A percentile compares a stretch with the other conserved stretches of the same genome.
phyloP scores from a whole-genome alignment of 2,329 filamentous ascomycete genomes.

The Diaporthe australafricana region DNA sequence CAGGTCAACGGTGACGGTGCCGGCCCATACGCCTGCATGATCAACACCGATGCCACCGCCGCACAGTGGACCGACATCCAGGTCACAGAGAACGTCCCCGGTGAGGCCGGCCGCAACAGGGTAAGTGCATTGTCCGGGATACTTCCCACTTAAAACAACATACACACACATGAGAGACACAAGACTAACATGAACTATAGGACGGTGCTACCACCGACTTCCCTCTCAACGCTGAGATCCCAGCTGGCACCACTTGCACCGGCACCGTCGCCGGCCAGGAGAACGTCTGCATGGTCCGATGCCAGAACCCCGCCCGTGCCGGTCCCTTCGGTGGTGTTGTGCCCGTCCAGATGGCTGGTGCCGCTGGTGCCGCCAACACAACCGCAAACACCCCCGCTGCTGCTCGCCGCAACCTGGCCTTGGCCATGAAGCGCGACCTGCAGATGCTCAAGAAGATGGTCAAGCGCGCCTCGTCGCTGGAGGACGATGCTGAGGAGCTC shows the following conservation, averaged over 20 bases:
- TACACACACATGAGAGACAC: background rate
- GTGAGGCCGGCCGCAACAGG: conserved; percentile 61
- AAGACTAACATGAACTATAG: conserved; percentile 41
- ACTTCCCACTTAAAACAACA: background rate
- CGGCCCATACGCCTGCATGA: conserved; percentile 74
- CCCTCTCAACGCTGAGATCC: conserved; percentile 68
- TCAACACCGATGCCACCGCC: conserved; percentile 70
- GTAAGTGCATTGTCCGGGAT: conserved; percentile 40
- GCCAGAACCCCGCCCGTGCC: conserved; percentile 69
- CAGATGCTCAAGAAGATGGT: conserved; percentile 37
- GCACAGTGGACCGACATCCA: conserved; percentile 63
- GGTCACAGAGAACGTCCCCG: conserved; percentile 65
- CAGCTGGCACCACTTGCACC: conserved; percentile 66
- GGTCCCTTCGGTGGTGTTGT: conserved; percentile 68
- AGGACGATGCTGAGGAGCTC: conserved; percentile 28
- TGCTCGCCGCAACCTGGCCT: conserved; percentile 43
- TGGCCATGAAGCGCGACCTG: conserved; percentile 43
- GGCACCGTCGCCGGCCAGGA: conserved; percentile 69
- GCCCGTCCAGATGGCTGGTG: conserved; percentile 46
- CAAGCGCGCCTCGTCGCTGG: conserved; percentile 39
- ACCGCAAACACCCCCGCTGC: conserved; percentile 37
- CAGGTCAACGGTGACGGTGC: conserved; percentile 76
- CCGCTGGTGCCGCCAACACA: no score
- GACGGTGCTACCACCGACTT: conserved; percentile 55
- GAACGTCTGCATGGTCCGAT: conserved; percentile 72